Percentiles rank a stretch among this genome's conserved stretches.
Evolutionary conservation across 495 filamentous ascomycete genomes (phyloP).

Genomic region (Hypoxylon fragiforme): DNA sequence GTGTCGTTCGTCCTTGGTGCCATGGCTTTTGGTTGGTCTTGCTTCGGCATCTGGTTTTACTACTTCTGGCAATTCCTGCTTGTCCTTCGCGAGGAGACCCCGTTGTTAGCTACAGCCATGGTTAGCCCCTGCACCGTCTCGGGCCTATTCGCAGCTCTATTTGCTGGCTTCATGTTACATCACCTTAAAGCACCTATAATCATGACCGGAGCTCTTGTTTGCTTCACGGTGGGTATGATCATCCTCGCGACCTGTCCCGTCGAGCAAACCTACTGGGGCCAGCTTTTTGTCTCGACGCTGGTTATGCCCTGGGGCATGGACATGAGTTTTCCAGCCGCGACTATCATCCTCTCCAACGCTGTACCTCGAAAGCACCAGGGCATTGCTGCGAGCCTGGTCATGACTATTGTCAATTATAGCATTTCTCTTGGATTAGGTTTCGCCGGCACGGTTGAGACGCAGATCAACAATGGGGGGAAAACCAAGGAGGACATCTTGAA

Average conservation of each 20-base stretch:
- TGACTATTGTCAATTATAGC: conserved; percentile 50
- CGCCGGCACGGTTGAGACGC: conserved; percentile 49
- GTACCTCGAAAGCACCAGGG: conserved; percentile 48
- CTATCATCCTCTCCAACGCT: conserved; percentile 46
- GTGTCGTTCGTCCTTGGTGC: conserved; percentile 58
- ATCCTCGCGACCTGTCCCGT: conserved; percentile 54
- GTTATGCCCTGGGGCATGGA: conserved; percentile 61
- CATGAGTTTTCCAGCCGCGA: conserved; percentile 45
- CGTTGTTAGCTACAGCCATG: conserved; percentile 52
- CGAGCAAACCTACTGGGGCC: conserved; percentile 49
- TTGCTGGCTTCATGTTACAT: conserved; percentile 52
- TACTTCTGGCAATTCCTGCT: conserved; percentile 61
- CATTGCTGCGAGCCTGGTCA: conserved; percentile 47
- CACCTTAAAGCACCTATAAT: conserved; percentile 46
- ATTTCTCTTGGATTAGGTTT: conserved; percentile 53
- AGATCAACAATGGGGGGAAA: conserved; percentile 40
- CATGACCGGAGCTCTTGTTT: conserved; percentile 54
- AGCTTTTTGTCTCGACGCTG: conserved; percentile 50
- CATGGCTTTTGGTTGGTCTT: conserved; percentile 61
- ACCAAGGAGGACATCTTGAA: conserved; percentile 36
- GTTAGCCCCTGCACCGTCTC: conserved; percentile 48
- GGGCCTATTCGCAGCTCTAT: conserved; percentile 53
- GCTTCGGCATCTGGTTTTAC: conserved; percentile 64
- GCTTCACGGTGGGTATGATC: conserved; percentile 50
- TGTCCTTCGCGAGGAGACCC: conserved; percentile 46